A percentile compares a stretch with the other conserved stretches of the same genome.
Evolutionary conservation across 1,139 yeast genomes (phyloP).

Genomic region (Zygoascus meyerae): DNA sequence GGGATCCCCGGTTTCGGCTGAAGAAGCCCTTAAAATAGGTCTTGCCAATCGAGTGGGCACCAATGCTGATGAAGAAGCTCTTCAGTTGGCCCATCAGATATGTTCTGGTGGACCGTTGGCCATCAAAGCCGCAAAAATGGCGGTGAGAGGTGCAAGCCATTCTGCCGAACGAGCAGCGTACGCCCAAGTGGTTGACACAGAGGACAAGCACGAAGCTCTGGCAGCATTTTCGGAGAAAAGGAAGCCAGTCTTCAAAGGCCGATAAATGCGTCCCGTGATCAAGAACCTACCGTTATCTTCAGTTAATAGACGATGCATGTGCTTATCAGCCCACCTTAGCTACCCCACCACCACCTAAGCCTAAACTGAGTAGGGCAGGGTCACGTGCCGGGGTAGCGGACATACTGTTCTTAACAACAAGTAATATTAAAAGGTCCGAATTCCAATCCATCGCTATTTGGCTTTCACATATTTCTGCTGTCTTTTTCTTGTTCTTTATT

Average conservation of each 20-base stretch:
- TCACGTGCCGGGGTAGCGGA: no score
- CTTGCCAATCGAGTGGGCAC: conserved; percentile 26
- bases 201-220: conserved; percentile 32
- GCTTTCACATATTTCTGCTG: no score
- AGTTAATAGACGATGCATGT: no score
- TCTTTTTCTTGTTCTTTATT: background rate
- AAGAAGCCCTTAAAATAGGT: conserved; percentile 27
- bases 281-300: background rate
- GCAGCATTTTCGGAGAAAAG: conserved; percentile 31
- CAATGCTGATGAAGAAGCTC: conserved; percentile 23
- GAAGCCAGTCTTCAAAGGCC: conserved; percentile 29
- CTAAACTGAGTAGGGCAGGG: no score
- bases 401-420: no score
- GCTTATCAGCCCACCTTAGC: no score
- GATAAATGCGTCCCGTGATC: conserved; percentile 13
- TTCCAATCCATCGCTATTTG: no score
- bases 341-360: no score
- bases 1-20: conserved; percentile 26
- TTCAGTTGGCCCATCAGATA: conserved; percentile 25
- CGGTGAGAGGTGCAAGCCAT: conserved; percentile 26
- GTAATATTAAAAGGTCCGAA: no score
- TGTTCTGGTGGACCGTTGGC: conserved; percentile 32
- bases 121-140: conserved; percentile 28
- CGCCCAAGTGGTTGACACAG: conserved; percentile 27
- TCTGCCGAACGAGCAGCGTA: conserved; percentile 28